Evolutionary conservation across 2,329 filamentous ascomycete species (phyloP).

Genomic region (Ophiocordyceps camponoti-floridani): DNA sequence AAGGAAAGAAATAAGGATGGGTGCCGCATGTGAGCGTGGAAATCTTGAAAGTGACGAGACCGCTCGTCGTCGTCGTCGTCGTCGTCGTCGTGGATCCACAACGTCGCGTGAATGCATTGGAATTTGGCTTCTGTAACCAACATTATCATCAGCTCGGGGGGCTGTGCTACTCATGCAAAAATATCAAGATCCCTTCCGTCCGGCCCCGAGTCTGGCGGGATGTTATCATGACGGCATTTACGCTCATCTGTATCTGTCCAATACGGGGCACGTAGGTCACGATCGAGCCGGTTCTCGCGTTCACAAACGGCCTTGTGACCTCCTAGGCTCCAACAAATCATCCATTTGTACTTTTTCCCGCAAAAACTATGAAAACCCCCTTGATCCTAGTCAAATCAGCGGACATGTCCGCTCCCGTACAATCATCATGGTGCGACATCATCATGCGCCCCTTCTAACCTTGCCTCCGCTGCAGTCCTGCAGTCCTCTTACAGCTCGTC

Average conservation of each 20-base stretch:
- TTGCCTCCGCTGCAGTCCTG: neutral
- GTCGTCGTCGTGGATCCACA: neutral
- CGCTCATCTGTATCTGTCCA: neutral
- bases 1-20: constrained; percentile 44
- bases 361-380: constrained; percentile 10
- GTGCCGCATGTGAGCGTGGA: neutral
- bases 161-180: neutral
- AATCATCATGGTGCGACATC: constrained; percentile 14
- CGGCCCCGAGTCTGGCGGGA: neutral
- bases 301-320: too few species aligned
- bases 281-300: too few species aligned
- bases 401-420: constrained; percentile 12
- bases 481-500: constrained; percentile 52
- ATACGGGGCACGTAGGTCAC: too few species aligned
- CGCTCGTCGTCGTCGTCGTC: neutral
- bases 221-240: neutral
- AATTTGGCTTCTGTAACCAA: neutral
- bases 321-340: constrained; percentile 2
- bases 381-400: constrained; percentile 4
- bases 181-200: neutral
- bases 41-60: neutral
- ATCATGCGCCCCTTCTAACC: neutral
- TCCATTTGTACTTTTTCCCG: neutral
- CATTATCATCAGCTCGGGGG: neutral
- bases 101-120: neutral